These are phyloP conservation scores for Phytophthora meadii DNA, from an alignment of 352 stramenopile species.

Conservation along the genomic window DNA sequence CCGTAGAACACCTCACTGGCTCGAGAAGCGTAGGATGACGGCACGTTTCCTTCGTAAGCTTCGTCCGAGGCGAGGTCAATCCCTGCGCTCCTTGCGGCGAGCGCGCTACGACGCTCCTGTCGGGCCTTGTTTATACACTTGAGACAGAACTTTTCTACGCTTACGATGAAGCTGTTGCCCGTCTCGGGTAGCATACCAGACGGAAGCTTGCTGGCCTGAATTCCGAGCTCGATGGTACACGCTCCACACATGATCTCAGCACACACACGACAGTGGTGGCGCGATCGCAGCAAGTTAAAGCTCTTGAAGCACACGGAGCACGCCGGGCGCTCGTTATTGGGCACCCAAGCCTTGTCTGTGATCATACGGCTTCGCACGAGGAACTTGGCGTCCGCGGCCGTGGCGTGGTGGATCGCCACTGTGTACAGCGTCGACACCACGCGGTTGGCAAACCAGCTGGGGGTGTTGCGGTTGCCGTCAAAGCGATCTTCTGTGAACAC, in stretches of 20 bases:
- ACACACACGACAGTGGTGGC: constrained; percentile 84
- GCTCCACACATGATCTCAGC: constrained; percentile 83
- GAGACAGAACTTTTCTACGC: constrained; percentile 84
- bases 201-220: constrained; percentile 67
- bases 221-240: constrained; percentile 70
- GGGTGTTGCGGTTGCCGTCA: constrained; percentile 60
- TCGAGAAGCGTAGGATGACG: constrained; percentile 33
- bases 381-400: constrained; percentile 67
- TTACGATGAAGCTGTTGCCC: constrained; percentile 59
- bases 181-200: constrained; percentile 60
- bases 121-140: constrained; percentile 80
- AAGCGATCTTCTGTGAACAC: constrained; percentile 47
- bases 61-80: constrained; percentile 29
- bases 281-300: constrained; percentile 74
- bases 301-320: constrained; percentile 84
- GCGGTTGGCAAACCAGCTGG: constrained; percentile 75
- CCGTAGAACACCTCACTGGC: constrained; percentile 43
- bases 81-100: constrained; percentile 26
- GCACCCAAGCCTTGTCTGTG: constrained; percentile 74
- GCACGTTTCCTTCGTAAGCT: constrained; percentile 25
- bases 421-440: constrained; percentile 53
- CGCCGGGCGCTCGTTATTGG: constrained; percentile 67
- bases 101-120: constrained; percentile 54
- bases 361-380: constrained; percentile 63
- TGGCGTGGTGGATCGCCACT: constrained; percentile 49